Base-by-base conservation (phyloP, 2,329 filamentous ascomycete genomes). In the Exophiala sp. region DNA sequence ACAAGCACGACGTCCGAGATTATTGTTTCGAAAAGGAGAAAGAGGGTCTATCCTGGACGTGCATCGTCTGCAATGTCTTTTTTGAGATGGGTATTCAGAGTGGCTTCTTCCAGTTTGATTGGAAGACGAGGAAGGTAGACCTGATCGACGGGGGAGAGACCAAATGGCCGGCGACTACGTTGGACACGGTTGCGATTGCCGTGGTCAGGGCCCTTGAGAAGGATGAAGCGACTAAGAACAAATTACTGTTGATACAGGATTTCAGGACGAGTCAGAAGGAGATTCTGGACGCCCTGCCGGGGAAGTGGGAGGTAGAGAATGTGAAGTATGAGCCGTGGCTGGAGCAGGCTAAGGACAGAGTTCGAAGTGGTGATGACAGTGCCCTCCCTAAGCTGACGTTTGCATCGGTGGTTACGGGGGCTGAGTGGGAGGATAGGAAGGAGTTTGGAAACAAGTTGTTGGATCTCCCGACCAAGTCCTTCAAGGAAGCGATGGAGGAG, bases 201-300 rank as follows among this genome's bases (percentile, higher is more conserved):
- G 71, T 84, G 0, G 73, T 76, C 0, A 75, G 73, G 0, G 68
- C 81, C 1, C 64, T 84, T 1, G 53, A 63, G 12, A 71, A 81
- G 52, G 73, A 72, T 0, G 73, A 78, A 2, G 73, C 78, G 62
- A 83, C 81, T n/a, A 75, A 74, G 65, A 83, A 85, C 63, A 69
- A 73, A 3, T 52, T 65, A 2, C 69, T 84, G 2, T 73, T 71
- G 54, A 66, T 81, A n/a, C 65, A 77, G 5, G 73, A 76, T 21
- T 66, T 72, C 8, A 66, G 70, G 3, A 66, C 74, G 12, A 74
- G 76, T 0, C 80, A 82, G 65, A 71, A 71, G 12, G 48, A 70
- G 43, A 53, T 77, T 0, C 41, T 72, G 1, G 66, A 62, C 1
- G 57, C 68, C 12, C 66, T 60, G 36, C 48, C 53, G 18, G 54